Conservation (phyloP, 768 basidiomycete genomes). For the Pleurotus platypus region DNA sequence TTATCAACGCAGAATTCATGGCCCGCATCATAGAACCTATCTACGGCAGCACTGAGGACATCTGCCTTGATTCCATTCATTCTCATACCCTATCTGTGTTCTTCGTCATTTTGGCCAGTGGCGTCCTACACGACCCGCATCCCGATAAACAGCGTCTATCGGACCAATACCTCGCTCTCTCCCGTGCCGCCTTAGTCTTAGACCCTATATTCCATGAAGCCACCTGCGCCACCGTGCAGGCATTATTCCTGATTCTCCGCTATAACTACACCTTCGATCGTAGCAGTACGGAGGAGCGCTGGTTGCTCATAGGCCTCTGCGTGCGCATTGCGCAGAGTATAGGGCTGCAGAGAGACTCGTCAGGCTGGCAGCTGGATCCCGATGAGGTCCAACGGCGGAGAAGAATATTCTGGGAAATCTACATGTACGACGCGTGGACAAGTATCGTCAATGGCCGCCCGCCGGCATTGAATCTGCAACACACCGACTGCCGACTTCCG, state of each 20-base stretch:
- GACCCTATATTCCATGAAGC: conserved; percentile 40
- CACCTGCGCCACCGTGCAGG: conserved; percentile 43
- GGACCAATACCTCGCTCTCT: conserved; percentile 43
- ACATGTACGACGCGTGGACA: conserved; percentile 48
- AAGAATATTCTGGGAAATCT: conserved; percentile 53
- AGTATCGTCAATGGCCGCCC: conserved; percentile 50
- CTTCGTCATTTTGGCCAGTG: conserved; percentile 48
- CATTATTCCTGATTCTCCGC: conserved; percentile 39
- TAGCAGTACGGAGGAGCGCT: conserved; percentile 39
- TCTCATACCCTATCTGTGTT: conserved; percentile 49
- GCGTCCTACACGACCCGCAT: conserved; percentile 38
- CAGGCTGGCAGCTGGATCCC: conserved; percentile 39
- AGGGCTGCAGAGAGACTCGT: conserved; percentile 47
- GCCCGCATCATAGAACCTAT: conserved; percentile 34
- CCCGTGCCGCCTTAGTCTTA: conserved; percentile 45
- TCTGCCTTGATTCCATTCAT: conserved; percentile 31
- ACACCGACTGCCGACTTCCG: conserved; percentile 51
- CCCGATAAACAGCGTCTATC: conserved; percentile 26
- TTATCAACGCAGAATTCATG: conserved; percentile 39
- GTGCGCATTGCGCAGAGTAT: conserved; percentile 42
- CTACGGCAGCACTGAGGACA: conserved; percentile 30
- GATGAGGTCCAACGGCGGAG: conserved; percentile 44
- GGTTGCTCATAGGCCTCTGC: conserved; percentile 44
- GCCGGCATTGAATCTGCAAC: conserved; percentile 39
- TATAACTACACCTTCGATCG: conserved; percentile 41